Percentiles rank a stretch among this genome's conserved stretches.
Evolutionary conservation across 192 early-diverging fungal species (phyloP).

Genomic region (Chytriomyces sp.): DNA sequence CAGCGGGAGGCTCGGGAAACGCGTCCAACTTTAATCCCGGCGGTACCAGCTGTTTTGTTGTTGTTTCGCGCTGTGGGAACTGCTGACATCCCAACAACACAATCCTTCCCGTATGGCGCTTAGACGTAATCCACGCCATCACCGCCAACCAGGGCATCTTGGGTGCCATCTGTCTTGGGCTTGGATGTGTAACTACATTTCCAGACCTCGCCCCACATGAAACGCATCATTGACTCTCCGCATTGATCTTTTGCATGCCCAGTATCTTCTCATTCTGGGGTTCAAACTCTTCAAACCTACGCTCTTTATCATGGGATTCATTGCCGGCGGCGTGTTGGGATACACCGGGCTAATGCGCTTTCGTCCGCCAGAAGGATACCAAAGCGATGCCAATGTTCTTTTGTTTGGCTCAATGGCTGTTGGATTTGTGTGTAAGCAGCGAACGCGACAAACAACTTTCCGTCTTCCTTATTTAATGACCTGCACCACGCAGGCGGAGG

Average conservation of each 20-base stretch:
- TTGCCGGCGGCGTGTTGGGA: constrained; percentile 13
- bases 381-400: constrained; percentile 24
- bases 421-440: constrained; percentile 18
- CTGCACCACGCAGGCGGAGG: constrained; percentile 13
- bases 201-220: neutral
- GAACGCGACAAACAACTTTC: neutral
- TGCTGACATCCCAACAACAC: neutral
- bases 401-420: constrained; percentile 30
- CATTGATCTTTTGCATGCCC: neutral
- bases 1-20: neutral
- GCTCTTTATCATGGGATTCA: constrained; percentile 28
- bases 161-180: constrained; percentile 6
- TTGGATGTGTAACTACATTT: constrained; percentile 17
- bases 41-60: neutral
- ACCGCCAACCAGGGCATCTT: constrained; percentile 31
- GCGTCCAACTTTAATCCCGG: neutral
- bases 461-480: neutral
- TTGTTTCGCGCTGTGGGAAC: neutral
- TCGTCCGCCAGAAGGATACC: constrained; percentile 23
- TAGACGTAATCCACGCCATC: constrained; percentile 11
- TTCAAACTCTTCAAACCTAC: constrained; percentile 35
- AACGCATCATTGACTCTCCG: neutral
- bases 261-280: constrained; percentile 31
- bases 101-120: no score
- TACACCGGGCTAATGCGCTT: constrained; percentile 28